These are phyloP conservation scores for Diplocarpon rosae DNA, from an alignment of 2,329 filamentous ascomycete genomes.

Conservation along the genomic window DNA sequence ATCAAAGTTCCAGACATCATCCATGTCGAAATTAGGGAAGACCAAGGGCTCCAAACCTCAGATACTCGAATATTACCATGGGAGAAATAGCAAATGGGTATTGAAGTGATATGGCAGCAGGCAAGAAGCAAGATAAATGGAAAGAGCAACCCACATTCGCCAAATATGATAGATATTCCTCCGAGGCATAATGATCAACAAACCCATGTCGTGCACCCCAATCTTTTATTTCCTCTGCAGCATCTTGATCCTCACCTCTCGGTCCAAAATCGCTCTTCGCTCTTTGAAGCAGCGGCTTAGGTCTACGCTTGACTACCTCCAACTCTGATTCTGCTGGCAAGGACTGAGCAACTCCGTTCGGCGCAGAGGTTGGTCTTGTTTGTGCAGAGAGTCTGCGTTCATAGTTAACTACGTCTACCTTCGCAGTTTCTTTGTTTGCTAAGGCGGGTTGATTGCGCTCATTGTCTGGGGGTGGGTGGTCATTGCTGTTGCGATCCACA, in stretches of 20 bases:
- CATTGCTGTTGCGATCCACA: slow-evolving; percentile 12
- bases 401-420: not conserved
- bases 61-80: not conserved
- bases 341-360: slow-evolving; percentile 17
- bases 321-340: slow-evolving; percentile 23
- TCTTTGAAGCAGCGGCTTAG: slow-evolving; percentile 25
- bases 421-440: not conserved
- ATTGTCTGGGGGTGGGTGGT: slow-evolving; percentile 7
- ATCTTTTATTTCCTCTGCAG: slow-evolving; percentile 22
- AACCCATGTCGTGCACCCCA: slow-evolving; percentile 52
- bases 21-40: too few species aligned
- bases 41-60: too few species aligned
- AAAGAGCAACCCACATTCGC: slow-evolving; percentile 41
- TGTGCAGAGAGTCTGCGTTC: slow-evolving; percentile 4
- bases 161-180: slow-evolving; percentile 57
- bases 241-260: slow-evolving; percentile 27
- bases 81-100: not conserved
- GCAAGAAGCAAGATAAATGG: not conserved
- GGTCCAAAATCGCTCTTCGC: slow-evolving; percentile 44
- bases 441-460: slow-evolving; percentile 4
- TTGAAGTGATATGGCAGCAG: not conserved
- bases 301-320: slow-evolving; percentile 17
- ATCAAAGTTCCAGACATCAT: too few species aligned
- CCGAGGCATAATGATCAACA: slow-evolving; percentile 61
- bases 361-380: slow-evolving; percentile 15